Base-by-base conservation (phyloP, 345 rosid species). In the Chamaenerion angustifolium region DNA sequence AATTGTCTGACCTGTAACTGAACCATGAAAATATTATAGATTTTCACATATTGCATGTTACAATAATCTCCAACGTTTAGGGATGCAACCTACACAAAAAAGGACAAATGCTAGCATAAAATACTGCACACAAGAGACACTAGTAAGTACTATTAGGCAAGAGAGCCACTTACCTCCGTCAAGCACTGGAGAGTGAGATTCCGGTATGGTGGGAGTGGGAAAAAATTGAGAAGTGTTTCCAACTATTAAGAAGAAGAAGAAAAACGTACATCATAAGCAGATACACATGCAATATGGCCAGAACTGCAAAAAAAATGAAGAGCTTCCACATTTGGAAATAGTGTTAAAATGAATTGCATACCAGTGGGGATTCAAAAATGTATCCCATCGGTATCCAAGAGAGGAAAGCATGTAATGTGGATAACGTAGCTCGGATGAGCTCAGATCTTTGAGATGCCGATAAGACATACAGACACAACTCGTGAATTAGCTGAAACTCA, bases 361-460 rank as follows among this genome's bases (percentile, higher is more conserved):
- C 99, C 89, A 88, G 54, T 51, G 94, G 82, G 40, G 99, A 93
- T 68, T 93, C 99, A 79, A 93, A 93, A 65, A 93, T 93, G 70
- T 93, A 93, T 64, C 97, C 99, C 72, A 93, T 58, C 1, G 99
- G 99, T 60, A 93, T 93, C 99, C 99, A 88, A 4, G 99, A 93
- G 65, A 93, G 97, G 65, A 85, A 93, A 56, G 96, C 99, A 76
- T 88, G 99, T 73, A 93, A 68, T 11, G 99, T 85, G 56, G 99
- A 85, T 44, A 93, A 68, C 4, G 99, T 93, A 46, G 96, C 95
- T 25, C 88, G 81, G 62, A 84, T 79, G 56, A 88, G 97, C 74
- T 93, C 99, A 57, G 80, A 72, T 74, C 95, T 82, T 64, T 93
- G 95, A 46, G 99, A 93, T 48, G 83, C 97, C 53, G 99, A 93